Evolutionary conservation across 305 asterid species (phyloP).

Genomic region (Ilex paraguariensis): DNA sequence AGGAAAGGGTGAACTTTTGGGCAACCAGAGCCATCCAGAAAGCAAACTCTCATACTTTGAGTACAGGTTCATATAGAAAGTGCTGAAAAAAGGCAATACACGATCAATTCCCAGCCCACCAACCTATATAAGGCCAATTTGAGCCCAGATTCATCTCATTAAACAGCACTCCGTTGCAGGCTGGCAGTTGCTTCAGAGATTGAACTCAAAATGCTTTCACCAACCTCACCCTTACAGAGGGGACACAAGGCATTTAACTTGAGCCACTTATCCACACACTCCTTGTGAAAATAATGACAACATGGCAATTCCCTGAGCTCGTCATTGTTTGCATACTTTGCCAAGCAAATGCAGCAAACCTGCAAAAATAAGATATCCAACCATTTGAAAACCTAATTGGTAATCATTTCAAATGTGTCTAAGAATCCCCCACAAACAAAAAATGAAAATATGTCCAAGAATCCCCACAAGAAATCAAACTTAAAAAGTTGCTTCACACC

Average conservation of each 20-base stretch:
- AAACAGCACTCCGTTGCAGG: slow-evolving; percentile 32
- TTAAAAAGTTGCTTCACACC: too few relatives aligned
- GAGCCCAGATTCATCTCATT: neutral
- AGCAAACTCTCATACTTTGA: too few relatives aligned
- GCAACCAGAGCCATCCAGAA: too few relatives aligned
- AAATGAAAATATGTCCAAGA: neutral
- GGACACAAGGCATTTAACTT: slow-evolving; percentile 88
- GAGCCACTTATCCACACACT: slow-evolving; percentile 95
- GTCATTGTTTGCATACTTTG: slow-evolving; percentile 82
- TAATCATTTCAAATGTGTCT: neutral
- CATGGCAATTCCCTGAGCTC: slow-evolving; percentile 90
- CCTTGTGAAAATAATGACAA: slow-evolving; percentile 90
- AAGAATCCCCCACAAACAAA: neutral
- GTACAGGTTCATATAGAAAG: too few relatives aligned
- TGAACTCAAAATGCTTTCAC: slow-evolving; percentile 61
- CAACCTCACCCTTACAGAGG: slow-evolving; percentile 92
- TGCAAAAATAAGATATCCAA: slow-evolving; percentile 17
- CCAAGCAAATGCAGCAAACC: slow-evolving; percentile 96
- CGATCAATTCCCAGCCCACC: neutral
- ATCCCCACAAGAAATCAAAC: too few relatives aligned
- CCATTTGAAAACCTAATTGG: neutral
- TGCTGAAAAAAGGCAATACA: too few relatives aligned
- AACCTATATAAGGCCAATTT: too few relatives aligned
- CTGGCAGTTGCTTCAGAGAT: slow-evolving; percentile 62
- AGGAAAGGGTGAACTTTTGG: too few relatives aligned